These are phyloP conservation scores for Petrea volubilis DNA, from an alignment of 257 asterid genomes.

Conservation along the genomic window DNA sequence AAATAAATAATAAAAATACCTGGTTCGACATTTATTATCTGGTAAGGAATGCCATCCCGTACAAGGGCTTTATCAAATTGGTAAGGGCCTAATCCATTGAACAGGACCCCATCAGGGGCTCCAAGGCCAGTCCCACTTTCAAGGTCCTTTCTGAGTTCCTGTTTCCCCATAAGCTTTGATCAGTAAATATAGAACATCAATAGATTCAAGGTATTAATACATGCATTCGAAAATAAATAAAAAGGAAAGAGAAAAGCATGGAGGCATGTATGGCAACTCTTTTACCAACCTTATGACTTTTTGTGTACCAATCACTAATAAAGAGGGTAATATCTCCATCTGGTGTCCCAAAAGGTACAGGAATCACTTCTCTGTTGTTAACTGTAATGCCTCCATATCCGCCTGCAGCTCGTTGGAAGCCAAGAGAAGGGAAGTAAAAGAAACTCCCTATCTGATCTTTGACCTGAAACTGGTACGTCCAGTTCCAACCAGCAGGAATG, in stretches of 20 bases:
- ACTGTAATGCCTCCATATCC: slow-evolving; percentile 84
- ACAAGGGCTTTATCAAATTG: slow-evolving; percentile 63
- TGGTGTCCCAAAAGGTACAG: slow-evolving; percentile 73
- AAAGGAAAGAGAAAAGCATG: background rate
- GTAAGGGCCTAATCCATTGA: slow-evolving; percentile 90
- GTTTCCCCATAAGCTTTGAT: slow-evolving; percentile 34
- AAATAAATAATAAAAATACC: slow-evolving; percentile 41
- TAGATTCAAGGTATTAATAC: slow-evolving; percentile 11
- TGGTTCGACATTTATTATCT: slow-evolving; percentile 71
- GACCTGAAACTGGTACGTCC: slow-evolving; percentile 96
- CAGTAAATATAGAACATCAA: slow-evolving; percentile 28
- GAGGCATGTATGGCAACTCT: background rate
- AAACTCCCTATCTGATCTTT: slow-evolving; percentile 97
- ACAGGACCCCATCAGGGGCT: slow-evolving; percentile 74
- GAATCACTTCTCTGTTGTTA: slow-evolving; percentile 79
- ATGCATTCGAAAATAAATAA: background rate
- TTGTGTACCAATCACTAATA: slow-evolving; percentile 84
- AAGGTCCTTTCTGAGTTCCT: slow-evolving; percentile 69
- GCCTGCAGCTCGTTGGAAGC: slow-evolving; percentile 77
- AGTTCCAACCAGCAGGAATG: slow-evolving; percentile 92
- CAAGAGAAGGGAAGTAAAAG: slow-evolving; percentile 83
- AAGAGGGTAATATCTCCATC: slow-evolving; percentile 83
- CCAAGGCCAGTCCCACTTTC: slow-evolving; percentile 69
- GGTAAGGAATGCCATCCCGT: slow-evolving; percentile 60
- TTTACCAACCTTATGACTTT: slow-evolving; percentile 78